Conservation (phyloP, 2,329 filamentous ascomycete species). For the Sporothrix globosa region DNA sequence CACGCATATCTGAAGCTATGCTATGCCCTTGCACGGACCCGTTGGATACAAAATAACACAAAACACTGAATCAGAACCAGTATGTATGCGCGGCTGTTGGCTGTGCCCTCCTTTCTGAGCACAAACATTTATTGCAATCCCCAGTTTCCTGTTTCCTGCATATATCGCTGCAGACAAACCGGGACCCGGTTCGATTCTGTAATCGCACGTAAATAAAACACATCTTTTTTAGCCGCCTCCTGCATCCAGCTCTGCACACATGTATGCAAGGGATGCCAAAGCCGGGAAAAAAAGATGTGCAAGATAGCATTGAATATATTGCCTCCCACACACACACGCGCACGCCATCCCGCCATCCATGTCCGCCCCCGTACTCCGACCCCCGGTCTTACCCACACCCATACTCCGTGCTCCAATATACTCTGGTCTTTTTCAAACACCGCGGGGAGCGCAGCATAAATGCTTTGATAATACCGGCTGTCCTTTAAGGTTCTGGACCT, state of each 20-base stretch:
- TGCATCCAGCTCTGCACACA: background rate
- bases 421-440: constrained; percentile 4
- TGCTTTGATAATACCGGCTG: background rate
- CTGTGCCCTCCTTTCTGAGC: background rate
- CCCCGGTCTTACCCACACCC: constrained; percentile 18
- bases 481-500: background rate
- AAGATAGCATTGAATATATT: constrained; percentile 16
- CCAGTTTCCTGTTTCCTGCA: background rate
- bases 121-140: background rate
- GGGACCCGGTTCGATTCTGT: background rate
- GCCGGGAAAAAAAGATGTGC: background rate
- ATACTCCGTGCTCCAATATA: constrained; percentile 15
- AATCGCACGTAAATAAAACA: background rate
- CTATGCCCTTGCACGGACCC: background rate
- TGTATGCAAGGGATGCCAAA: constrained; percentile 13
- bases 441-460: constrained; percentile 22
- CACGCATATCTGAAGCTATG: background rate
- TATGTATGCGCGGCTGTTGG: background rate
- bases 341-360: background rate
- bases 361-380: background rate
- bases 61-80: background rate
- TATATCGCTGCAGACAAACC: background rate
- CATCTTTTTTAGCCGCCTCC: background rate
- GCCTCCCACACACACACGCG: background rate
- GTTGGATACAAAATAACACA: background rate